Conservation (phyloP, 2,329 filamentous ascomycete genomes). For the Penicillium sp. region DNA sequence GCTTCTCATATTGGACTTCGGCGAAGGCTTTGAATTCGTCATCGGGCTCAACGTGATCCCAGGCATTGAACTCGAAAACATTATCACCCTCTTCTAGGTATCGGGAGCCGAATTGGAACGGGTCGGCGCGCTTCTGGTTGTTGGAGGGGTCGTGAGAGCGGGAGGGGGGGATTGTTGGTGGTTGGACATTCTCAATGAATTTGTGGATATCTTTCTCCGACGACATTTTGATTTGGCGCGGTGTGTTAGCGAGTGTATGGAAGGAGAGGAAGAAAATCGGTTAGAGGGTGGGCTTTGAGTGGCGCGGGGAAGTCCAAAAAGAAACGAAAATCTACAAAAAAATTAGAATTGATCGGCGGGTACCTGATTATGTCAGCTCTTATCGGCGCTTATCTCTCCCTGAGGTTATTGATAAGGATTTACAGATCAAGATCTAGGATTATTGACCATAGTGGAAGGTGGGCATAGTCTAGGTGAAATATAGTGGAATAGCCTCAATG, state of each 20-base stretch:
- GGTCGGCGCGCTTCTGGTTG: slow-evolving; percentile 84
- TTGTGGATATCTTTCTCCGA: slow-evolving; percentile 14
- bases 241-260: neutral
- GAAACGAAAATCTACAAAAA: neutral
- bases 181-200: slow-evolving; percentile 48
- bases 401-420: neutral
- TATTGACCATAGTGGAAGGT: too few relatives aligned
- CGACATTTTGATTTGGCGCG: slow-evolving; percentile 9
- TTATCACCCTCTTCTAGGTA: slow-evolving; percentile 80
- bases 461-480: too few relatives aligned
- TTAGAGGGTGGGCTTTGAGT: neutral
- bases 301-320: slow-evolving; percentile 3
- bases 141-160: slow-evolving; percentile 68
- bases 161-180: slow-evolving; percentile 54
- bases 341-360: neutral
- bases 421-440: neutral
- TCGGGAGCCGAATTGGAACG: slow-evolving; percentile 93
- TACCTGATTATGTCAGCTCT: slow-evolving; percentile 12
- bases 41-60: slow-evolving; percentile 97
- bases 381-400: slow-evolving; percentile 1
- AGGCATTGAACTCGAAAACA: slow-evolving; percentile 96
- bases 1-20: slow-evolving; percentile 78
- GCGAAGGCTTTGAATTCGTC: slow-evolving; percentile 83
- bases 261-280: neutral
- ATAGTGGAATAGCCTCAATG: too few relatives aligned